A percentile compares a stretch with the other conserved stretches of the same genome.
These are phyloP conservation scores for Biscogniauxia marginata DNA, from an alignment of 2,329 filamentous ascomycete genomes.

Conservation along the genomic window DNA sequence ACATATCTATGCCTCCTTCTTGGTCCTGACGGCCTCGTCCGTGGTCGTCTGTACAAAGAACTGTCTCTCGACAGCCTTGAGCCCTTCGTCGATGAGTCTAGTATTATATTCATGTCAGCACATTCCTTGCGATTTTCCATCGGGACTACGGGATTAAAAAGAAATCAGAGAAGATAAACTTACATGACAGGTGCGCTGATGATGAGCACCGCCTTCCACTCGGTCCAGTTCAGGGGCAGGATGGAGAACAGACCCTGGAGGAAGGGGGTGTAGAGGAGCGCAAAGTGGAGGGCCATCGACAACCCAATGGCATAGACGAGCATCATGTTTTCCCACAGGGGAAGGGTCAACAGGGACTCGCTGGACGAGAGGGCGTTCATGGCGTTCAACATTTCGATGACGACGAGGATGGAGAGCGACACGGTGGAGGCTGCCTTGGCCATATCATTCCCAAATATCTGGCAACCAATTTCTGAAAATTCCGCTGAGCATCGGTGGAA, in stretches of 20 bases:
- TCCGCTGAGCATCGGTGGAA: conserved; percentile 89
- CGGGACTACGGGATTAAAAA: no score
- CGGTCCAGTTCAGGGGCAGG: conserved; percentile 75
- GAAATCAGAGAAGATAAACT: conserved; percentile 46
- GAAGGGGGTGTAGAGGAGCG: conserved; percentile 86
- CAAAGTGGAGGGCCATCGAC: conserved; percentile 94
- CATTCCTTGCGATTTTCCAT: no score
- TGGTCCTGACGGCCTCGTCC: conserved; percentile 40
- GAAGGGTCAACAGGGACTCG: conserved; percentile 88
- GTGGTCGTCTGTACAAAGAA: conserved; percentile 58
- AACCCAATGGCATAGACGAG: conserved; percentile 91
- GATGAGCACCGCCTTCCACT: conserved; percentile 88
- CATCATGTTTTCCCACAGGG: conserved; percentile 98
- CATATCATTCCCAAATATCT: conserved; percentile 85
- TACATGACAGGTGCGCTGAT: conserved; percentile 93
- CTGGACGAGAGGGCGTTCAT: conserved; percentile 97
- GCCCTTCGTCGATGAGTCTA: conserved; percentile 77
- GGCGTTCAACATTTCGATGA: conserved; percentile 99
- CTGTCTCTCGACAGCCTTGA: conserved; percentile 74
- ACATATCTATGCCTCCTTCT: conserved; percentile 52
- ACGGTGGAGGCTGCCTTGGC: conserved; percentile 90
- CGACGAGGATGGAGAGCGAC: conserved; percentile 86
- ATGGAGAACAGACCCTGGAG: conserved; percentile 89
- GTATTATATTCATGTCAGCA: no score
- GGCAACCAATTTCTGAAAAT: conserved; percentile 86